These are phyloP conservation scores for Pyrenophora seminiperda DNA, from an alignment of 2,329 filamentous ascomycete species.

Conservation along the genomic window DNA sequence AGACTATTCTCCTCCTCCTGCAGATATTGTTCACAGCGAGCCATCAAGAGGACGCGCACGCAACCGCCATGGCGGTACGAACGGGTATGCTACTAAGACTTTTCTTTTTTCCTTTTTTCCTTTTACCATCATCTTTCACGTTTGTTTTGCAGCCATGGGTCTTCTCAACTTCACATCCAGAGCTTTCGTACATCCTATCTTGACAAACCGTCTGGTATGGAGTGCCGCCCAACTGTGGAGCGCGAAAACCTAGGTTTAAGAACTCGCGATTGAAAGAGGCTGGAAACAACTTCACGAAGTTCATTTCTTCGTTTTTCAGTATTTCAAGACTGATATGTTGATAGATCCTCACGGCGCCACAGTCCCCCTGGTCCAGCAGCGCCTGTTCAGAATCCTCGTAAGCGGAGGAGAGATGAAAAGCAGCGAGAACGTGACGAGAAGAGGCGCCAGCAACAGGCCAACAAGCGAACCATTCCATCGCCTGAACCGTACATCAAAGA, in stretches of 20 bases:
- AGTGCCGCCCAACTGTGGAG: neutral
- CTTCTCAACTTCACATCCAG: no score
- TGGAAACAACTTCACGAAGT: neutral
- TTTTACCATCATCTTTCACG: conserved; percentile 29
- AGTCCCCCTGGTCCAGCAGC: conserved; percentile 53
- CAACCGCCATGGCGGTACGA: conserved; percentile 31
- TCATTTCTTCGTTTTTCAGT: neutral
- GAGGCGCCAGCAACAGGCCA: conserved; percentile 46
- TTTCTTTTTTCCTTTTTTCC: conserved; percentile 22
- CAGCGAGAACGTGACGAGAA: conserved; percentile 42
- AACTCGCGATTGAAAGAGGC: no score
- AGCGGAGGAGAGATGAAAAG: conserved; percentile 56
- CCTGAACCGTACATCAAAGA: conserved; percentile 64
- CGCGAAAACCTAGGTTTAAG: neutral
- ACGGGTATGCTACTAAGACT: conserved; percentile 37
- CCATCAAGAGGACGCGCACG: conserved; percentile 33
- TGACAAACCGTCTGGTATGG: neutral
- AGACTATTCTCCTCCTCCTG: conserved; percentile 54
- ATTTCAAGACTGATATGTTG: conserved; percentile 17
- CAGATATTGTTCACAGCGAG: conserved; percentile 43
- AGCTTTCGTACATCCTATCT: neutral
- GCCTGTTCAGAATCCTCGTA: conserved; percentile 55
- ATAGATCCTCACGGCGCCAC: conserved; percentile 45
- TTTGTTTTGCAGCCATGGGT: neutral
- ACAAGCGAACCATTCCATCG: conserved; percentile 39